These are phyloP conservation scores for Schoenoplectus tabernaemontani DNA, from an alignment of 202 grass and related monocot species.

Conservation along the genomic window DNA sequence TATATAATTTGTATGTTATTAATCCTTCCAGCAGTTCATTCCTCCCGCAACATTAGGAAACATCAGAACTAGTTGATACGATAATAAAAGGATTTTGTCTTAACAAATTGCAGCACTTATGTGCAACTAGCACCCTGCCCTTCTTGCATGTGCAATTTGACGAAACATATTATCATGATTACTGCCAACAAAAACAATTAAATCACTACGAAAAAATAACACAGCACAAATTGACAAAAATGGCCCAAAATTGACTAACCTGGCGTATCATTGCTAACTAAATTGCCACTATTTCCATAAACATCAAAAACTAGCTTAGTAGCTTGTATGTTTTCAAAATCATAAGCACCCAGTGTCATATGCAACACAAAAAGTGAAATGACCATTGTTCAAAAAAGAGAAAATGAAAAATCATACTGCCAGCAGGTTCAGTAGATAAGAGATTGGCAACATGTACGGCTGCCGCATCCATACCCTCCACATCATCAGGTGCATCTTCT, in stretches of 20 bases:
- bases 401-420: constrained; percentile 44
- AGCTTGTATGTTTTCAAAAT: too few relatives aligned
- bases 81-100: too few relatives aligned
- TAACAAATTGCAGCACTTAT: too few relatives aligned
- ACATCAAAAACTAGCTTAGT: background rate
- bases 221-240: background rate
- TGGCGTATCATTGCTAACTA: background rate
- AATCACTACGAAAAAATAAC: background rate
- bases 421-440: constrained; percentile 72
- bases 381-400: background rate
- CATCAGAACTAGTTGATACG: too few relatives aligned
- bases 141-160: too few relatives aligned
- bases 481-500: constrained; percentile 63
- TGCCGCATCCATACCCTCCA: constrained; percentile 75
- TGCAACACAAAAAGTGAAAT: background rate
- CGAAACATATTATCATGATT: too few relatives aligned
- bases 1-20: too few relatives aligned
- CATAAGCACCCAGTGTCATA: background rate
- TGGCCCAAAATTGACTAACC: background rate
- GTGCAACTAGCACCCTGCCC: too few relatives aligned
- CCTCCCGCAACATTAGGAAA: too few relatives aligned
- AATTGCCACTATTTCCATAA: background rate
- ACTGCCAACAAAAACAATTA: too few relatives aligned
- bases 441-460: constrained; percentile 89
- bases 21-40: too few relatives aligned